phyloP scores from a whole-genome alignment of 2,329 filamentous ascomycete species.

The Escovopsis weberi region DNA sequence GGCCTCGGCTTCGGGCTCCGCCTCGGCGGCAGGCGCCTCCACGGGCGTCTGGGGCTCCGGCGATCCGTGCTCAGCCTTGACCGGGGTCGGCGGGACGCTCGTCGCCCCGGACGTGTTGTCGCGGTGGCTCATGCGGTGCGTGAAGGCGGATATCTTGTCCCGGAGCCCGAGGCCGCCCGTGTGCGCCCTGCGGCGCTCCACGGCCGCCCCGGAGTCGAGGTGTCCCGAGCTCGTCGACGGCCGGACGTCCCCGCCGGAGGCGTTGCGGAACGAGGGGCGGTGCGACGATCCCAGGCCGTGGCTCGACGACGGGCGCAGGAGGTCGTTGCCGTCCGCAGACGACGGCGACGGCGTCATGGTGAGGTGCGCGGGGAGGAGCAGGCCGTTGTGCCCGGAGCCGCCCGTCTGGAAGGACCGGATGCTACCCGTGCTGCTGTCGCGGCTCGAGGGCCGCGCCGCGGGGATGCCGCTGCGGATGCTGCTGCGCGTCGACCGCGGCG shows the following conservation, averaged over 20 bases:
- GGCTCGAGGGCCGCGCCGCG: constrained; percentile 29
- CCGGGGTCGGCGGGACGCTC: too few species aligned
- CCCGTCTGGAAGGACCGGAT: constrained; percentile 26
- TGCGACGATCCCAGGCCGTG: constrained; percentile 13
- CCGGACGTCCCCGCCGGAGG: constrained; percentile 10
- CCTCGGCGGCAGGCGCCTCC: too few species aligned
- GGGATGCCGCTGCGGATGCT: constrained; percentile 34
- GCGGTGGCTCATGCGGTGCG: constrained; percentile 14
- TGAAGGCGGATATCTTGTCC: constrained; percentile 22
- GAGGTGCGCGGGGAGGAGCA: constrained; percentile 24
- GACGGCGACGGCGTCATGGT: constrained; percentile 32
- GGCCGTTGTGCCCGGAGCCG: constrained; percentile 12
- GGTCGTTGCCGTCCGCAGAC: constrained; percentile 14
- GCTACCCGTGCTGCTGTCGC: constrained; percentile 39
- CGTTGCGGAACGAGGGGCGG: constrained; percentile 6
- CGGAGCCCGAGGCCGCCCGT: constrained; percentile 19
- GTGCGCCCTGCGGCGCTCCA: constrained; percentile 15
- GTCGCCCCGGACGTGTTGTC: constrained; percentile 9
- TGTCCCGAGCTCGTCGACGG: constrained; percentile 20
- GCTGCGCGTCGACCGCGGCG: constrained; percentile 37
- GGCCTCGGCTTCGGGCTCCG: background rate
- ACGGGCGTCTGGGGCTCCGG: too few species aligned
- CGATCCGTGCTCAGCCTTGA: too few species aligned
- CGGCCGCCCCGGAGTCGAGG: constrained; percentile 5
- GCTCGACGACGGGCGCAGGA: constrained; percentile 19